Percentiles rank a stretch among this genome's conserved stretches.
phyloP scores from a whole-genome alignment of 2,329 filamentous ascomycete genomes.

The Pseudocercospora musae region DNA sequence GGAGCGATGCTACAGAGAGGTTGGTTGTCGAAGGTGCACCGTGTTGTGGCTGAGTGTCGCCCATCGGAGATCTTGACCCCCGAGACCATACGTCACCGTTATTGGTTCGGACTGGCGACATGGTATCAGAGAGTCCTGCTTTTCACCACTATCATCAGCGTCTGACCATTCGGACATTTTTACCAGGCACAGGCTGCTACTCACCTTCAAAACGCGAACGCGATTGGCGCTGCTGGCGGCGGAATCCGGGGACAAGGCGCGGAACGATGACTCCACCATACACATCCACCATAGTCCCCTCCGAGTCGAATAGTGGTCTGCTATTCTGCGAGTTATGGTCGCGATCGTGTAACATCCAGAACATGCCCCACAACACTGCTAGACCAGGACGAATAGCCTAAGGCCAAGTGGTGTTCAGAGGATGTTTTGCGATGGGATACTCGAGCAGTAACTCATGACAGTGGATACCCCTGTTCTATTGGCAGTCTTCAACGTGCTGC shows the following conservation, averaged over 20 bases:
- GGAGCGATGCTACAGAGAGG: background rate
- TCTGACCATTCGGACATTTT: background rate
- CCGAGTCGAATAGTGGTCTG: background rate
- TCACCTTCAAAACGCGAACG: background rate
- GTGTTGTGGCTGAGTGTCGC: no score
- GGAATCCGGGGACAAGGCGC: background rate
- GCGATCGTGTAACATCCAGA: conserved; percentile 36
- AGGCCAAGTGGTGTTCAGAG: conserved; percentile 39
- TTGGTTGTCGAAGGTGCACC: background rate
- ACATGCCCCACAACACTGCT: conserved; percentile 38
- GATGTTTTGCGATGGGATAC: conserved; percentile 33
- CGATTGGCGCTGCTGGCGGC: conserved; percentile 1
- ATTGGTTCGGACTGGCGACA: background rate
- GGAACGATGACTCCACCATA: background rate
- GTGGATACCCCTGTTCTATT: conserved; percentile 22
- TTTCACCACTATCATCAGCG: background rate
- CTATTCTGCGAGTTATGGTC: background rate
- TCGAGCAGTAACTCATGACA: conserved; percentile 33
- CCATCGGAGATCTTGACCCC: background rate
- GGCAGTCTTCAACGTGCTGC: conserved; percentile 24
- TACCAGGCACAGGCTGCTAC: conserved; percentile 1
- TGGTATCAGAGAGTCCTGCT: background rate
- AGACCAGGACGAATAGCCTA: conserved; percentile 38
- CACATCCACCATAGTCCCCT: conserved; percentile 5
- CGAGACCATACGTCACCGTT: background rate